Conservation (phyloP, 768 basidiomycete species). For the Boletus vermiculosoides region DNA sequence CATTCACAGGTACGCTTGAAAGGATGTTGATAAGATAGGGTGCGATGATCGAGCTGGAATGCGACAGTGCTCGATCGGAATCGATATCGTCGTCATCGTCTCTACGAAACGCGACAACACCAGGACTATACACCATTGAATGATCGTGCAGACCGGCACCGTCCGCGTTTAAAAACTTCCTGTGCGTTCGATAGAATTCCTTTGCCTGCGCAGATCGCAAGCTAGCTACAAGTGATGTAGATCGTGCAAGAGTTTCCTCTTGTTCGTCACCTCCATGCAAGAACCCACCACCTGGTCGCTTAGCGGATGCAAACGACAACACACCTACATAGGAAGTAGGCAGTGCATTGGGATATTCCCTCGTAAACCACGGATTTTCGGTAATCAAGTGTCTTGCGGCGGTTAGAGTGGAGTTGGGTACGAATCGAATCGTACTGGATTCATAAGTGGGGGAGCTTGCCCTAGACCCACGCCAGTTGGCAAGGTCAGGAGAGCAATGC, state of each 20-base stretch:
- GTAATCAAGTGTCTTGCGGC: constrained; percentile 29
- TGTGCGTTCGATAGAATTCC: constrained; percentile 43
- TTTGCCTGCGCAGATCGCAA: constrained; percentile 34
- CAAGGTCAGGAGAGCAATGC: constrained; percentile 36
- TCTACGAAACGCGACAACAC: constrained; percentile 42
- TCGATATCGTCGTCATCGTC: constrained; percentile 32
- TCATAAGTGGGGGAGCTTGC: background rate
- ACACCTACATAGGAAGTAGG: constrained; percentile 36
- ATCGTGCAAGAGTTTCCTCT: constrained; percentile 43
- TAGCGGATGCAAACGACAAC: constrained; percentile 44
- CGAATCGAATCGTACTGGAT: constrained; percentile 31
- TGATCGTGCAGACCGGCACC: constrained; percentile 46
- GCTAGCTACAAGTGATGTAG: constrained; percentile 40
- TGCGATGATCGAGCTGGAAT: constrained; percentile 31
- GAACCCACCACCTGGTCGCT: constrained; percentile 45
- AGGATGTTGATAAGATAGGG: constrained; percentile 41
- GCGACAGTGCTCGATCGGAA: constrained; percentile 2
- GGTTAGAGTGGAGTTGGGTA: constrained; percentile 31
- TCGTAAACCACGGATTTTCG: constrained; percentile 12
- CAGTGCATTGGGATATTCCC: constrained; percentile 13
- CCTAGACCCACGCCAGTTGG: constrained; percentile 33
- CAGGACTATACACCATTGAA: constrained; percentile 47
- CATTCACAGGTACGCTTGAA: constrained; percentile 45
- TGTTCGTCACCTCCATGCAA: constrained; percentile 46
- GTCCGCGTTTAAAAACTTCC: constrained; percentile 32